These are phyloP conservation scores for Trypanosoma boissoni DNA, from an alignment of 208 protist species.

Conservation along the genomic window DNA sequence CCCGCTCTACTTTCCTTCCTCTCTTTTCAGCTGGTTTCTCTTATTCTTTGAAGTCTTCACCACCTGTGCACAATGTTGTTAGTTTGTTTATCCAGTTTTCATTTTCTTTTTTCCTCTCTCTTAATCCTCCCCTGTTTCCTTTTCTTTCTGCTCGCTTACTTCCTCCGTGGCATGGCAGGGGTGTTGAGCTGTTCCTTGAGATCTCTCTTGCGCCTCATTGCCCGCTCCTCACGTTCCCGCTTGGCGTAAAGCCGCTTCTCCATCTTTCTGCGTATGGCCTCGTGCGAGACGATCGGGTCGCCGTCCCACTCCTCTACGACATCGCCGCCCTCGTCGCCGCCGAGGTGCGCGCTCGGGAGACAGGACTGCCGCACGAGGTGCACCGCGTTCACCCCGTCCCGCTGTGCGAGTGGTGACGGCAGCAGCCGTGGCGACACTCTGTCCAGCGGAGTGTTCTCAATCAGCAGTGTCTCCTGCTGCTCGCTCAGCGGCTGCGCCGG, in stretches of 20 bases:
- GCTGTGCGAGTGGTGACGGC: conserved; percentile 40
- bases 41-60: too few relatives aligned
- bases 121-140: not conserved
- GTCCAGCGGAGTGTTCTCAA: conserved; percentile 17
- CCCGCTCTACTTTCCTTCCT: too few relatives aligned
- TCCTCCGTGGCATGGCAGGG: conserved; percentile 3
- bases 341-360: conserved; percentile 77
- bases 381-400: conserved; percentile 57
- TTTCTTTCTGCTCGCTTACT: conserved; percentile 4
- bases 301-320: conserved; percentile 47
- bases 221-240: conserved; percentile 81
- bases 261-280: conserved; percentile 81
- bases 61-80: too few relatives aligned
- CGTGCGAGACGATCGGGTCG: conserved; percentile 80
- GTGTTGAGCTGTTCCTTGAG: conserved; percentile 22
- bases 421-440: conserved; percentile 39
- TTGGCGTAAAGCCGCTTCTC: conserved; percentile 63
- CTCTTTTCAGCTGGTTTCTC: too few relatives aligned
- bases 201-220: conserved; percentile 58
- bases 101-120: not conserved
- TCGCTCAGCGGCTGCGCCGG: too few relatives aligned
- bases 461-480: too few relatives aligned
- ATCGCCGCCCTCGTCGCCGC: conserved; percentile 34
- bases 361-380: conserved; percentile 58
- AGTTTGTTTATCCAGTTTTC: too few relatives aligned